Base-by-base conservation (phyloP, 2,329 filamentous ascomycete genomes). In the Colletotrichum magnum region DNA sequence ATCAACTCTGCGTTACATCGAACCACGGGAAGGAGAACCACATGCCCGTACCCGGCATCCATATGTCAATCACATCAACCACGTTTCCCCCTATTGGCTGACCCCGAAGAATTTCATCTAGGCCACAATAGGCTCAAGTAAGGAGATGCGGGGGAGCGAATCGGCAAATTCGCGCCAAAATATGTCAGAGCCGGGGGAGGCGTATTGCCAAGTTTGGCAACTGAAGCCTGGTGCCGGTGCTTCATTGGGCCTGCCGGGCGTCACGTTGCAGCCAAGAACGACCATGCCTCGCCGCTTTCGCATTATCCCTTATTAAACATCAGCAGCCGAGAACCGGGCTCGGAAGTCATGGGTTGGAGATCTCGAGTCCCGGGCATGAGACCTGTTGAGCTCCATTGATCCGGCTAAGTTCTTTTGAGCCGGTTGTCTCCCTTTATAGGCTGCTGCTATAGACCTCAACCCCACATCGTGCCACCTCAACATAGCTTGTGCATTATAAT, bases 111-210 rank as follows among this genome's bases (percentile, higher is more conserved):
- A 15, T 4, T 26, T 67, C 50, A 67, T 69, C 36, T 52, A 45
- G 4, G 16, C 36, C 15, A 39, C 5, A 52, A 69, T 26, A 69
- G 67, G 62, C 62, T 69, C 51, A 69, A 69, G 2, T 57, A 6
- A 36, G 4, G 5, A n/a, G 3, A 47, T 28, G 56, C 63, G 62
- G 63, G 61, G 52, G 57, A 48, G 41, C 50, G 5, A 26, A 24
- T 26, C 56, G 56, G 62, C 62, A 61, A 61, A 45, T 57, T 9
- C 12, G 4, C 0, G 13, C 13, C 13, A 47, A 41, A 41, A 18
- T 26, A 59, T 6, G n/a, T 10, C 48, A 32, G 48, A 68, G 54
- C 54, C 39, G 41, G 48, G 48, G 13, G 18, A n/a, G 7, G 60
- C 10, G 13, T 13, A 1, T n/a, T 24, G 21, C 54, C 41, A 10